Percentiles rank a stretch among this genome's conserved stretches.
Conservation (phyloP, 2,329 filamentous ascomycete genomes). For the Cryphonectria japonica region DNA sequence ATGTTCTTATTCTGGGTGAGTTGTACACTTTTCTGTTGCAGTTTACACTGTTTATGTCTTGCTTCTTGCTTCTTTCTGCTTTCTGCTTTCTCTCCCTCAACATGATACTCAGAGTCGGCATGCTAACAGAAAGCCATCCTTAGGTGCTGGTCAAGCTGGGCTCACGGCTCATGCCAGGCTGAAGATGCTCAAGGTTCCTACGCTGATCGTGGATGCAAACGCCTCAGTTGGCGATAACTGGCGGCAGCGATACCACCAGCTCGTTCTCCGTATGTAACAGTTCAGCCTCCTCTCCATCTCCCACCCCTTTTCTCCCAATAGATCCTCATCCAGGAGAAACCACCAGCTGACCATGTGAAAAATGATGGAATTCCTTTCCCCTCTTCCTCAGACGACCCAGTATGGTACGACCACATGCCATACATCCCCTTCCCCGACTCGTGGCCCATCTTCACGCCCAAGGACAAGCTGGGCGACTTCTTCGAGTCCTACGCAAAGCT, state of each 20-base stretch:
- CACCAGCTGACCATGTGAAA: background rate
- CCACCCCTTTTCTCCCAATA: background rate
- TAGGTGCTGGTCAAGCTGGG: constrained; percentile 60
- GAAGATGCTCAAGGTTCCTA: constrained; percentile 57
- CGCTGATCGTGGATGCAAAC: constrained; percentile 56
- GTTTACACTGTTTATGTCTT: no score
- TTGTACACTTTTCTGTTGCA: background rate
- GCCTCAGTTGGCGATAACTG: constrained; percentile 62
- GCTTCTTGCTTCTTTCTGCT: no score
- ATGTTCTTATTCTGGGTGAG: constrained; percentile 60
- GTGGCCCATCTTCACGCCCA: constrained; percentile 70
- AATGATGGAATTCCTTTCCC: no score
- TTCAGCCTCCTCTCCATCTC: background rate
- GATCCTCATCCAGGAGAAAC: background rate
- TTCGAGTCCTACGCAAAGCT: constrained; percentile 64
- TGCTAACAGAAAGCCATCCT: constrained; percentile 22
- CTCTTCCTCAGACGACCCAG: constrained; percentile 55
- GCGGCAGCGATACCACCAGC: constrained; percentile 59
- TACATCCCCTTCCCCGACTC: constrained; percentile 63
- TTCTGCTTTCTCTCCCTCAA: fast-evolving
- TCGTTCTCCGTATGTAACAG: constrained; percentile 49
- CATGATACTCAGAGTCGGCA: background rate
- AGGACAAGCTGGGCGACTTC: constrained; percentile 68
- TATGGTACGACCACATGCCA: constrained; percentile 61
- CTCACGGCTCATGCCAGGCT: constrained; percentile 56